Base-by-base conservation (phyloP, 2,329 filamentous ascomycete genomes). In the Penicillium aurantiogriseum region DNA sequence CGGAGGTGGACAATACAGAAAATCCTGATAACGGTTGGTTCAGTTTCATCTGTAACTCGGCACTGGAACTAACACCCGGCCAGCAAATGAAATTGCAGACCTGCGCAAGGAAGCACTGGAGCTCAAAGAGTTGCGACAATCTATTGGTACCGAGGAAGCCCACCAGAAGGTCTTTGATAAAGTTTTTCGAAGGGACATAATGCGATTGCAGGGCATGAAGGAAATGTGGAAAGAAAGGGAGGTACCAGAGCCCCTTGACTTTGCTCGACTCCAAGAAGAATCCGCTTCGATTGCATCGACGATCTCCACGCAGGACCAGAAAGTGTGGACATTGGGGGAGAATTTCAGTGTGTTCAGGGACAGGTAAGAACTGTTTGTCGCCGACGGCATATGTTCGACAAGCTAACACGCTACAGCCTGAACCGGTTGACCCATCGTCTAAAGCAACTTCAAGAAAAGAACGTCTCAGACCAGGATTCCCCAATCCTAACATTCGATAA, bases 161-260 rank as follows among this genome's bases (percentile, higher is more conserved):
- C 80, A 89, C 1, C 82, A 86, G 62, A 84, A 90, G 69, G 85
- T 99, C 0, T 97, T 97, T 70, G 85, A 96, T 69, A 99, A 97
- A 73, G 92, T 97, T 3, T 99, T 94, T 76, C 85, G 87, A 60
- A 81, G 89, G 49, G 94, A 99, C 69, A 89, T 99, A 54, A 81
- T 88, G 62, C 85, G 94, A 17, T 74, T 99, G 55, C 83, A 87
- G 40, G 89, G 88, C 15, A 95, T 97, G 85, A 88, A 94, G 69
- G 93, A 95, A 62, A 96, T 97, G 91, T 99, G 94, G 94, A 95
- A 92, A 75, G 87, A 85, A 4, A 85, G 92, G 63, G 85, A 85
- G 60, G 81, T 88, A 2, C 94, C 93, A 0, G 82, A 88, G 66
- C 78, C 90, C 8, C 80, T 97, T 13, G 81, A 88, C 39, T 96